Evolutionary conservation across 2,329 filamentous ascomycete genomes (phyloP), one percentile per base, ranked within the genome.

Genomic region (Domatiomyces globalis): DNA sequence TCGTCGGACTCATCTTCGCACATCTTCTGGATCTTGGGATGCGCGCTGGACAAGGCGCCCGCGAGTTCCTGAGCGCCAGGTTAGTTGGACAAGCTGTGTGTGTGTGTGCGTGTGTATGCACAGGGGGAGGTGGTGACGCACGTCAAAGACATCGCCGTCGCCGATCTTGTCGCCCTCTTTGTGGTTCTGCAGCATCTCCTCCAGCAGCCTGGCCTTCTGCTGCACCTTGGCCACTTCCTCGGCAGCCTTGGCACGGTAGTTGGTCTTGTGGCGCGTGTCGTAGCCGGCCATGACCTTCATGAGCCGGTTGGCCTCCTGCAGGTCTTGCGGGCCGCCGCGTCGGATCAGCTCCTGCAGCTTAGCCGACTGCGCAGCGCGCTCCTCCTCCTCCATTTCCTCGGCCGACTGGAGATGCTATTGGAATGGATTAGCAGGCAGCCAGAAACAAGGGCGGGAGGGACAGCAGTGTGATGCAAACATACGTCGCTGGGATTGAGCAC

Each of bases 271-370:
- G 60, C 89, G 77, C 53, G 87, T 95, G 67, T 98, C 92, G 68
- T 86, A 98, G 56, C 92, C 92, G 49, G 92, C 92, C 92, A 98
- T 96, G 59, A 98, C 79, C 71, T 98, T 98, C 92, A 98, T 98
- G 49, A 98, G 75, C 61, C 87, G 83, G 65, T 96, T 98, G 50
- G 92, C 92, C 72, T 98, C 92, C 66, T 95, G 90, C 53, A 98
- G 72, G 66, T 98, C 92, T 57, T 94, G 85, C 22, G 92, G 92
- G 4, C 86, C 83, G 50, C 92, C 92, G 59, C 92, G 78, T 54
- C 92, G 83, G 64, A 98, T 96, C 49, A 98, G 75, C 69, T 98
- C 92, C 65, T 98, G 92, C 17, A 98, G 76, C 69, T 98, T 98
- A n/a, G 92, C 92, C 2, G 88, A 95, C 65, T 98, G 92, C 2